phyloP scores from a whole-genome alignment of 2,329 filamentous ascomycete genomes.

The Microdochium bolleyi region DNA sequence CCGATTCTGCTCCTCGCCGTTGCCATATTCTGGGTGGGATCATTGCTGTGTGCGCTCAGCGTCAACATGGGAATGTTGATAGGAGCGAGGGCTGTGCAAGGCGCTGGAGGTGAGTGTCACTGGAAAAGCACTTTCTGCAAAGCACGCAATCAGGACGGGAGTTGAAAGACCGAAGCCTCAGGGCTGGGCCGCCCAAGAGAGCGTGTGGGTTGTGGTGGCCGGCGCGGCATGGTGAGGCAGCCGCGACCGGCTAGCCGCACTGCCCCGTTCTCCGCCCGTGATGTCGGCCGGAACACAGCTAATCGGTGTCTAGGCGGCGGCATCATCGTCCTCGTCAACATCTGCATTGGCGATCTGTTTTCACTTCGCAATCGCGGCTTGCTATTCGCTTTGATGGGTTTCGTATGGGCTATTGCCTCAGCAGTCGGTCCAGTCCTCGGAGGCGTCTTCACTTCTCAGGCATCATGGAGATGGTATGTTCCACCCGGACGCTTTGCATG shows the following conservation, averaged over 20 bases:
- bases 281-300: not conserved
- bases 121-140: too few relatives aligned
- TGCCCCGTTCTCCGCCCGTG: too few relatives aligned
- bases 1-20: slow-evolving; percentile 42
- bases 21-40: slow-evolving; percentile 45
- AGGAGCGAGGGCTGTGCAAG: slow-evolving; percentile 47
- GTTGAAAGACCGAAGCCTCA: too few relatives aligned
- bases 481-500: not conserved
- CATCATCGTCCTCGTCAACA: slow-evolving; percentile 51
- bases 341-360: slow-evolving; percentile 48
- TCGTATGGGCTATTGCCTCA: slow-evolving; percentile 57
- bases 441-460: slow-evolving; percentile 57
- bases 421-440: slow-evolving; percentile 60
- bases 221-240: too few relatives aligned
- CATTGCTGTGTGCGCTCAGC: slow-evolving; percentile 43
- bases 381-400: slow-evolving; percentile 44
- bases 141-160: too few relatives aligned
- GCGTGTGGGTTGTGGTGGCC: too few relatives aligned
- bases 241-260: too few relatives aligned
- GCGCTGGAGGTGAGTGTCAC: slow-evolving; percentile 31
- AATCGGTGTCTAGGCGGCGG: slow-evolving; percentile 29
- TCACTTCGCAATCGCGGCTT: slow-evolving; percentile 40
- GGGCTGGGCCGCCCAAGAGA: too few relatives aligned
- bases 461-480: slow-evolving; percentile 20
- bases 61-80: slow-evolving; percentile 44